Percentiles rank a stretch among this genome's conserved stretches.
phyloP scores from a whole-genome alignment of 805 yeast genomes.

The Lachancea sp. region DNA sequence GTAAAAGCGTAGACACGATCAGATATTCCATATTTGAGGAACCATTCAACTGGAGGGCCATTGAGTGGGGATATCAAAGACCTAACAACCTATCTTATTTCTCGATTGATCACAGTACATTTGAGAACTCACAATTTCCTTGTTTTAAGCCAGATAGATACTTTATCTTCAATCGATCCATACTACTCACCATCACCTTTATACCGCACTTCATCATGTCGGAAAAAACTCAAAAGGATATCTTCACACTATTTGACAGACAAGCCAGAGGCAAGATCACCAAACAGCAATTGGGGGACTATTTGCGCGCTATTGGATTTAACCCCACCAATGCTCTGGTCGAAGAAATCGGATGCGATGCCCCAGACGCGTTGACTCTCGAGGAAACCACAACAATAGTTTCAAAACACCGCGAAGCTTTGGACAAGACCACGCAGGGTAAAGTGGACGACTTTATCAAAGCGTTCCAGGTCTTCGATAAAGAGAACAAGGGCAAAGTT shows the following conservation, averaged over 20 bases:
- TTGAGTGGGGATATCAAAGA: no score
- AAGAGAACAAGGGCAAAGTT: slow-evolving; percentile 89
- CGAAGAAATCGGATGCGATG: slow-evolving; percentile 19
- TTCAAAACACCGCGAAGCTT: slow-evolving; percentile 19
- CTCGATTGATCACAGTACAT: no score
- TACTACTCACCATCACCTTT: background rate
- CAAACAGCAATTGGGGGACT: slow-evolving; percentile 78
- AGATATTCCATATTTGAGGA: no score
- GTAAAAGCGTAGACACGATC: no score
- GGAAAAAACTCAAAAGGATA: slow-evolving; percentile 60
- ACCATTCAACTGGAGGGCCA: no score
- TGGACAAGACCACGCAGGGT: slow-evolving; percentile 31
- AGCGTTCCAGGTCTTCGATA: slow-evolving; percentile 96
- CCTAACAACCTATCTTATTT: no score
- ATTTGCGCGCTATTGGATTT: slow-evolving; percentile 95
- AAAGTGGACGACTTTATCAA: slow-evolving; percentile 69
- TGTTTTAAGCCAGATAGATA: no score
- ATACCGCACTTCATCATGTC: slow-evolving; percentile 2
- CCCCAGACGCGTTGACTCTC: slow-evolving; percentile 22
- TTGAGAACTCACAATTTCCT: no score
- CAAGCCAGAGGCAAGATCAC: slow-evolving; percentile 92
- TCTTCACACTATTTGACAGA: slow-evolving; percentile 93
- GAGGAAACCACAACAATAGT: slow-evolving; percentile 25
- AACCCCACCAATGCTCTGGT: slow-evolving; percentile 73
- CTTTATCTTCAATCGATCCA: background rate